Base-by-base conservation (phyloP, 768 basidiomycete genomes). In the Boletus rubescentipes region DNA sequence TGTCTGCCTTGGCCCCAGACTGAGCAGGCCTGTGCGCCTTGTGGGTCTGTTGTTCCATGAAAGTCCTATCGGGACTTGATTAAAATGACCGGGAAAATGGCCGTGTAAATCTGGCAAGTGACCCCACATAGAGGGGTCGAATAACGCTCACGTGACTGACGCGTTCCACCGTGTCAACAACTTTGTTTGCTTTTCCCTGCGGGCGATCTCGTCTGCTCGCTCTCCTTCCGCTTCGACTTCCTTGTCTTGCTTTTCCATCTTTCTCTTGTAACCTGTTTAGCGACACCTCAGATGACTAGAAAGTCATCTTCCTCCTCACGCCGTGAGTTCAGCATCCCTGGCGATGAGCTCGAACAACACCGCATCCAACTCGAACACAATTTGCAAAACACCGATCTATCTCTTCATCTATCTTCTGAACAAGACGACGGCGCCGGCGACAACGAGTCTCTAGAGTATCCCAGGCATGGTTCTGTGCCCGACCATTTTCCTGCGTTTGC, bases 341-440 rank as follows among this genome's bases (percentile, higher is more conserved):
- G 84, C 53, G 90, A 92, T 67, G 81, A 84, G 72, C 83, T 86
- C 62, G 91, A 93, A 69, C 78, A 85, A 31, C 69, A 85, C 66
- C 84, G 91, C 56, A 87, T 89, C 47, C 82, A 82, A 66, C 87
- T 93, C 46, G 91, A 93, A 71, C 77, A 85, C 65, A 87, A 89
- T 63, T 79, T 93, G 53, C 84, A 86, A 63, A 77, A 84, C 67
- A 86, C 85, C 16, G 85, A 89, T 62, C 67, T 87, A 58, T 87
- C 87, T 52, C 78, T 89, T 49, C 85, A 84, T 60, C 77, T 89
- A 57, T 86, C 87, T 20, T 82, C 84, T 12, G 70, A 60, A 58
- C 77, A 59, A 67, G 75, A 73, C 53, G 72, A 71, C 5, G 71
- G 70, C 42, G 65, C 73, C 48, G 74, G 75, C 29, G 73, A 80